These are phyloP conservation scores for Daldinia sp. DNA, from an alignment of 2,329 filamentous ascomycete genomes.

Conservation along the genomic window DNA sequence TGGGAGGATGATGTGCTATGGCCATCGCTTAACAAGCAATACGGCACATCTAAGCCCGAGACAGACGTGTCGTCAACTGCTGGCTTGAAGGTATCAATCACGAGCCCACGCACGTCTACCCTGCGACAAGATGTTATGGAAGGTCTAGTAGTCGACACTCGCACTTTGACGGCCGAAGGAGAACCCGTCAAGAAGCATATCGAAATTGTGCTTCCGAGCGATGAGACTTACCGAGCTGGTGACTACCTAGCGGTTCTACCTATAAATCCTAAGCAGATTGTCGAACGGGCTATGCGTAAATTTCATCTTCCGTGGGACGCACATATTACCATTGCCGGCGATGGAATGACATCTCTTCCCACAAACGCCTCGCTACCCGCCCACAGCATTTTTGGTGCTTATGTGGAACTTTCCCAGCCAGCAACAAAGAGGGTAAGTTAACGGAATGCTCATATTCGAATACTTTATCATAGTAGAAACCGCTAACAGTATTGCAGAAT, in stretches of 20 bases:
- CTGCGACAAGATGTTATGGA: conserved; percentile 71
- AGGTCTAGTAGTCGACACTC: conserved; percentile 64
- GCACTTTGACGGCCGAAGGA: conserved; percentile 58
- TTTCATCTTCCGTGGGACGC: conserved; percentile 77
- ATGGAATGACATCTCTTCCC: conserved; percentile 61
- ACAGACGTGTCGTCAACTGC: conserved; percentile 32
- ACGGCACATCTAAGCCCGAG: conserved; percentile 37
- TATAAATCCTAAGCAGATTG: conserved; percentile 69
- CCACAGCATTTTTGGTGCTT: conserved; percentile 70
- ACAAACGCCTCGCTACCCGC: conserved; percentile 66
- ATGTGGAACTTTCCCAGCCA: conserved; percentile 76
- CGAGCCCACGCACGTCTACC: conserved; percentile 61
- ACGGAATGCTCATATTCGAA: background rate
- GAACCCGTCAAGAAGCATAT: conserved; percentile 69
- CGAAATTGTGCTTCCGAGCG: conserved; percentile 71
- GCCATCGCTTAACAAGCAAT: conserved; percentile 55
- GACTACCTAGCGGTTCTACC: conserved; percentile 81
- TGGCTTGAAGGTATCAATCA: conserved; percentile 58
- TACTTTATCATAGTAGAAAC: background rate
- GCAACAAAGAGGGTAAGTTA: conserved; percentile 70
- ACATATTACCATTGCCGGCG: conserved; percentile 66
- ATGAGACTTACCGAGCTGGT: conserved; percentile 72
- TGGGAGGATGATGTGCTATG: conserved; percentile 65
- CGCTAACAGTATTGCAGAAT: conserved; percentile 48
- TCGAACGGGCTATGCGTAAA: conserved; percentile 69